Percentiles rank a stretch among this genome's conserved stretches.
These are phyloP conservation scores for Sordaria brevicollis DNA, from an alignment of 495 filamentous ascomycete genomes.

Conservation along the genomic window DNA sequence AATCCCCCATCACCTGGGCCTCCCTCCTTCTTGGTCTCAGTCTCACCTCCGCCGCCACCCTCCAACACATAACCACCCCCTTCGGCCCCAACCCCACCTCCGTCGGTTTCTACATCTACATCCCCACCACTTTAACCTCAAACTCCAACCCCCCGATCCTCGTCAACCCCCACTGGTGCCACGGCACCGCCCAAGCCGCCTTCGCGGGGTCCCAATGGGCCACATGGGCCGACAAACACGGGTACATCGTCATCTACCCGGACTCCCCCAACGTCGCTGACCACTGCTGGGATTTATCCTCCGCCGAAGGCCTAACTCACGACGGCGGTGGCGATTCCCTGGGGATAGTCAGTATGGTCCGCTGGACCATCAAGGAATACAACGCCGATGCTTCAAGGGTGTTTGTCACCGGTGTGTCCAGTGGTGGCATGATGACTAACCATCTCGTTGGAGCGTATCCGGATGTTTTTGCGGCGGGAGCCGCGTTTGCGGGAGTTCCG, in stretches of 20 bases:
- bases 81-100: constrained; percentile 42
- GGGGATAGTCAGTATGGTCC: constrained; percentile 49
- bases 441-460: constrained; percentile 48
- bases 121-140: constrained; percentile 36
- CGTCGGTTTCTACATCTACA: constrained; percentile 45
- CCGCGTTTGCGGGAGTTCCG: constrained; percentile 43
- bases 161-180: constrained; percentile 47
- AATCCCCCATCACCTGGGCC: background rate
- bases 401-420: constrained; percentile 43
- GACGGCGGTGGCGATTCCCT: constrained; percentile 42
- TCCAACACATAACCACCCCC: constrained; percentile 24
- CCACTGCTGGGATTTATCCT: constrained; percentile 48
- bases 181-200: constrained; percentile 21
- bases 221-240: constrained; percentile 38
- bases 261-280: constrained; percentile 36
- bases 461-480: constrained; percentile 45
- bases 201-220: constrained; percentile 23
- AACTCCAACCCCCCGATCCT: constrained; percentile 41
- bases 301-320: constrained; percentile 35
- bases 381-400: constrained; percentile 35
- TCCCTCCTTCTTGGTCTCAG: background rate
- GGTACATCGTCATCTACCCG: constrained; percentile 47
- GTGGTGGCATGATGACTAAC: constrained; percentile 54
- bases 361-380: constrained; percentile 38
- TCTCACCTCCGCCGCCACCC: constrained; percentile 10